Evolutionary conservation across 2,329 filamentous ascomycete species (phyloP), one percentile per base, ranked within the genome.

Genomic region (Cordyceps cicadae): DNA sequence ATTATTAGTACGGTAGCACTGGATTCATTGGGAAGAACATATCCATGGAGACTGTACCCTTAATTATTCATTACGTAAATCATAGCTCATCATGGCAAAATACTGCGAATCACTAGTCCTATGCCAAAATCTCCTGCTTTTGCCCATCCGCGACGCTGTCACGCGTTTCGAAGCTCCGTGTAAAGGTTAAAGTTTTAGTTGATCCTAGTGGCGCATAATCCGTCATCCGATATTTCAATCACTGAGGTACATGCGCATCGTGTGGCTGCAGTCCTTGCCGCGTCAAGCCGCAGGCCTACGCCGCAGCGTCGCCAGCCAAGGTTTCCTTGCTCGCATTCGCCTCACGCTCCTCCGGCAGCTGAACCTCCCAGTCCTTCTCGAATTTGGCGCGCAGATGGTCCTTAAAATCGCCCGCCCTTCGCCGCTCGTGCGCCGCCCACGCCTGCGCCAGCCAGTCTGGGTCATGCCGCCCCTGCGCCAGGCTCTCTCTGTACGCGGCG

Each of bases 361-460:
- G 65, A 8, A 76, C 71, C 0, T 69, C 74, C 81, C 81, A 85
- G 29, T 78, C 76, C 3, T 74, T 68, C 65, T 77, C 72, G 61
- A 84, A 80, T 58, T 75, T 75, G 2, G 69, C 66, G 11, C 73
- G 68, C 34, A 81, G 69, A 56, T 75, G 78, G 3, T 76, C 75
- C 62, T 83, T 76, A 62, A 82, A 85, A 2, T 78, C 72, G 5
- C 82, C 82, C 1, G 71, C 67, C 55, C 71, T 73, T 60, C 81
- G 78, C 66, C 75, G 72, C 59, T 75, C 72, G 63, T 83, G 79
- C 0, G 82, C 82, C 4, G 68, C 68, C 73, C 78, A 83, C 1
- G 82, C 82, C 60, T 79, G 73, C 17, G 67, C 70, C 8, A 85
- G 74, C 82, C 82, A 85, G 15, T 75, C 74, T 1, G 76, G 74